Evolutionary conservation across 495 filamentous ascomycete species (phyloP).

Genomic region (Lindgomyces ingoldianus): DNA sequence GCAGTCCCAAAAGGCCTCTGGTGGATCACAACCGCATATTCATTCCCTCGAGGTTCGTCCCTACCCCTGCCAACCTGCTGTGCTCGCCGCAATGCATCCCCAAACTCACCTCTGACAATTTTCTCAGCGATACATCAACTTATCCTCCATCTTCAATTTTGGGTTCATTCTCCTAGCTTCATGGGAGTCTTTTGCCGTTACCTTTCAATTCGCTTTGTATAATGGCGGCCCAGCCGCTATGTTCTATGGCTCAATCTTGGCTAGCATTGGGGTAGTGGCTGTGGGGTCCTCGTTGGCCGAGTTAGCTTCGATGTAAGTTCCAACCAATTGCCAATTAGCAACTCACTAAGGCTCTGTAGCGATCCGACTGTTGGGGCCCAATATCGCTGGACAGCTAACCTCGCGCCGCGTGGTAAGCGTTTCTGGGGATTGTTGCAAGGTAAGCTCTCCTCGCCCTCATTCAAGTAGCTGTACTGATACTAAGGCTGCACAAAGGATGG

Average conservation of each 20-base stretch:
- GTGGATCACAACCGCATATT: background rate
- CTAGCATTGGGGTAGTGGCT: constrained; percentile 31
- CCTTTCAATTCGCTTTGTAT: constrained; percentile 35
- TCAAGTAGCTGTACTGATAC: background rate
- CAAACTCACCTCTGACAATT: background rate
- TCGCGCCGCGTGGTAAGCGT: constrained; percentile 46
- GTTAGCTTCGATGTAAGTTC: constrained; percentile 44
- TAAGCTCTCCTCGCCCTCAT: background rate
- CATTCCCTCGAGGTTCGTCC: constrained; percentile 17
- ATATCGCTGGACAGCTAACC: constrained; percentile 35
- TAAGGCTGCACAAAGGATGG: constrained; percentile 23
- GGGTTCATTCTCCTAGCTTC: constrained; percentile 29
- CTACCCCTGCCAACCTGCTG: background rate
- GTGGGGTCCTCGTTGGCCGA: constrained; percentile 41
- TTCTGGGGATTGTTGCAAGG: constrained; percentile 37
- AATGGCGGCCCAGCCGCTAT: constrained; percentile 46
- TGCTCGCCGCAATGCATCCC: too few relatives aligned
- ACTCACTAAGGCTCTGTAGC: constrained; percentile 3
- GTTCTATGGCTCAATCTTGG: constrained; percentile 41
- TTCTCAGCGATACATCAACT: constrained; percentile 33
- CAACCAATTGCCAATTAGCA: background rate
- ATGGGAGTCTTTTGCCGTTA: constrained; percentile 38
- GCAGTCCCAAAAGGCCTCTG: background rate
- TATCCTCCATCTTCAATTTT: constrained; percentile 30
- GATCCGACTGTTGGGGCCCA: constrained; percentile 34